phyloP scores from a whole-genome alignment of 345 rosid genomes.

The Draba incana region DNA sequence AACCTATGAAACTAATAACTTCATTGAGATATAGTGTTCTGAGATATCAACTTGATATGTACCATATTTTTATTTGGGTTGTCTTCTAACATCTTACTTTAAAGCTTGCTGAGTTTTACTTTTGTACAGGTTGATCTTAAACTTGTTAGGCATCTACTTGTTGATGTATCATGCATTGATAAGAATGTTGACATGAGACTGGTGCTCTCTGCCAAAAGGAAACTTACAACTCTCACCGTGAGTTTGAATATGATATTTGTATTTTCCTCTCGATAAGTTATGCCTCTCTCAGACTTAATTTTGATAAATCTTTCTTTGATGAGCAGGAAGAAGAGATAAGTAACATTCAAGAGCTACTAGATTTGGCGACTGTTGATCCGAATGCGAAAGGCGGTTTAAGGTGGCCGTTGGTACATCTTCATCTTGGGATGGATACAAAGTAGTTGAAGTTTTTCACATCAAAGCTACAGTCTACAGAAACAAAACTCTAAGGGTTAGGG shows the following conservation, averaged over 20 bases:
- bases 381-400: conserved; percentile 71
- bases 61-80: conserved; percentile 4
- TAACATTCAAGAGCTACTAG: conserved; percentile 49
- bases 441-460: conserved; percentile 57
- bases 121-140: conserved; percentile 49
- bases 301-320: conserved; percentile 9
- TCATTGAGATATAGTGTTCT: too few species aligned
- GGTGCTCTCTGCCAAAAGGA: conserved; percentile 53
- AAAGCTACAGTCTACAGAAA: conserved; percentile 43
- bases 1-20: too few species aligned
- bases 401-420: conserved; percentile 60
- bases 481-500: conserved; percentile 51
- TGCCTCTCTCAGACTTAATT: not conserved
- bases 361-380: conserved; percentile 60
- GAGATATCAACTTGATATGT: not conserved
- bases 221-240: conserved; percentile 46
- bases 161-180: conserved; percentile 62
- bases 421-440: conserved; percentile 48
- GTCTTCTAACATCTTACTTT: not conserved
- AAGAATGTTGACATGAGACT: conserved; percentile 74
- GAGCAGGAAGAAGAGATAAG: conserved; percentile 62
- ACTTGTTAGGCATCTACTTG: conserved; percentile 54
- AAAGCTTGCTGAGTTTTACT: not conserved
- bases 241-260: conserved; percentile 25
- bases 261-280: not conserved